Evolutionary conservation across 2,329 filamentous ascomycete species (phyloP), one percentile per base, ranked within the genome.

Genomic region (Grosmannia penicillata): DNA sequence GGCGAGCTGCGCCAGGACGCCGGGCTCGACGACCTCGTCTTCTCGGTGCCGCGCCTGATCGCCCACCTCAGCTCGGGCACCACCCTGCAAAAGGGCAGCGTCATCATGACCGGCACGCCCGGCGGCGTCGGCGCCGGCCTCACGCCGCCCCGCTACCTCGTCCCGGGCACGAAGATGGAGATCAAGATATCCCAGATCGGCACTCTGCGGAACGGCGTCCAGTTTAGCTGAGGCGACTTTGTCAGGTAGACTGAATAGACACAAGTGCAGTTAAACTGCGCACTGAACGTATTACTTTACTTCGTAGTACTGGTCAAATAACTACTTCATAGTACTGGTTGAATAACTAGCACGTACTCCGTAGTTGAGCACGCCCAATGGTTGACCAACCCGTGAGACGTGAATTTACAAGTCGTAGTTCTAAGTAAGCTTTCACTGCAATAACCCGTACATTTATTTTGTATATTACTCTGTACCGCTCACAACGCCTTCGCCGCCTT

Each of bases 81-180:
- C 0, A 66, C 63, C 0, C 44, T 66, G 0, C 48, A 56, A 18
- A 55, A 56, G n/a, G 63, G 63, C 1, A 57, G 53, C 4, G 50
- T 66, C 4, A 64, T 66, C 8, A 55, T 66, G 55, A 66, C 63
- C 0, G 63, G 63, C 5, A 68, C 63, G 0, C 63, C 62, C 2
- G 54, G 54, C 29, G 62, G 62, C 47, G 48, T 66, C 15, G 62
- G 62, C 0, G 59, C 58, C 38, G 64, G 65, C 0, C 51, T 70
- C 17, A 53, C 49, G 0, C 63, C 60, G 0, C 58, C 58, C 0
- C 49, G 43, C 18, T 65, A 53, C 33, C 48, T 66, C 4, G 46
- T 49, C 1, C 60, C 58, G 0, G 61, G 60, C 1, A 61, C 56
- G 0, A 46, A 48, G 14, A 57, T 66, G 51, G 58, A 62, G 17